Evolutionary conservation across 208 protist genomes (phyloP).

Genomic region (Leishmania lainsoni): DNA sequence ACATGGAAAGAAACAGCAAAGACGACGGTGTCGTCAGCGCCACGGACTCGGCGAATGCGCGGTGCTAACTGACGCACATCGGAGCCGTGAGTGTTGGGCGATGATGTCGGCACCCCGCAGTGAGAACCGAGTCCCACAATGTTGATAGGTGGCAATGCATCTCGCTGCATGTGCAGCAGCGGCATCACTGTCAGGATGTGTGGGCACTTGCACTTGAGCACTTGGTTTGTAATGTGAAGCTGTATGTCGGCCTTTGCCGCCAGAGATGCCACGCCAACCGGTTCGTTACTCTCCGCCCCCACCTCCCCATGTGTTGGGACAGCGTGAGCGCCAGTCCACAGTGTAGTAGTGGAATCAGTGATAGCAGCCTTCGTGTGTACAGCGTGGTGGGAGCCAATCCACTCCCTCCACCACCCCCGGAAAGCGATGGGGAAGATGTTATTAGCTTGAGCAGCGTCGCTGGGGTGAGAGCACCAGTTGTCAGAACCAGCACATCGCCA

Average conservation of each 20-base stretch:
- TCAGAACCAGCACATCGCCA: conserved; percentile 85
- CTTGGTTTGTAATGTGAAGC: conserved; percentile 71
- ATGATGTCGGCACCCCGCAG: conserved; percentile 44
- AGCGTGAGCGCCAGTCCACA: not conserved
- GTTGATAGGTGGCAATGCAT: conserved; percentile 57
- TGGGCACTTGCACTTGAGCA: conserved; percentile 91
- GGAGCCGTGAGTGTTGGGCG: conserved; percentile 4
- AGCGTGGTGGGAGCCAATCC: not conserved
- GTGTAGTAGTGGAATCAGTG: too few species aligned
- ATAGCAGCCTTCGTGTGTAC: not conserved
- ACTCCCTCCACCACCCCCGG: not conserved
- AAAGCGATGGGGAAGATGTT: conserved; percentile 7
- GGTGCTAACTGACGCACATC: not conserved
- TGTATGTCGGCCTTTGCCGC: conserved; percentile 52
- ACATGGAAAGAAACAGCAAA: conserved; percentile 68
- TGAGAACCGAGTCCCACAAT: conserved; percentile 72
- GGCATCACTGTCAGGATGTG: conserved; percentile 87
- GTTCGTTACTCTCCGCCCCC: not conserved
- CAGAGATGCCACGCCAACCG: not conserved
- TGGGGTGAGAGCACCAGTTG: conserved; percentile 51
- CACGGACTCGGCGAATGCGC: conserved; percentile 18
- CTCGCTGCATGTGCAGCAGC: conserved; percentile 53
- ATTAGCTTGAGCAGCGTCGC: conserved; percentile 30
- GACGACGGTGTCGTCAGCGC: conserved; percentile 17
- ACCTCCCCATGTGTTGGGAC: not conserved